Conservation (phyloP, 441 rosid genomes). For the Corymbia citriodora region DNA sequence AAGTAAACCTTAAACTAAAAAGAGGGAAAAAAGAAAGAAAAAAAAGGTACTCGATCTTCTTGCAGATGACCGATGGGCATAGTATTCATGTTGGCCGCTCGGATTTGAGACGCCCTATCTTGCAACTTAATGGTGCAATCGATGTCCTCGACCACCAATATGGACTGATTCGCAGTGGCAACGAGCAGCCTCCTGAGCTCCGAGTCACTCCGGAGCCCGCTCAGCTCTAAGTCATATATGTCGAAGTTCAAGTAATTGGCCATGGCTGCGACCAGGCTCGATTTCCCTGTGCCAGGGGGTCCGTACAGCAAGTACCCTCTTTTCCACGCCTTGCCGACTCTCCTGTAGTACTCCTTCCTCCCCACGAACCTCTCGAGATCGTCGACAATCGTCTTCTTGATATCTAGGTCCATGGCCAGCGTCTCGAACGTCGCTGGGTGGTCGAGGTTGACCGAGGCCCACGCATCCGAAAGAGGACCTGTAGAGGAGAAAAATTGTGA, state of each 20-base stretch:
- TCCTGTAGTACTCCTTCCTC: conserved; percentile 7
- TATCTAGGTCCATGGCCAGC: conserved; percentile 5
- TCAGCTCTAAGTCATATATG: conserved; percentile 5
- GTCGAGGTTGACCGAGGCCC: neutral
- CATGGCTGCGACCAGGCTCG: conserved; percentile 6
- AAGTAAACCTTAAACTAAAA: neutral
- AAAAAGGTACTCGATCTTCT: neutral
- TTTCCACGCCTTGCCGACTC: conserved; percentile 12
- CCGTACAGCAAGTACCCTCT: conserved; percentile 5
- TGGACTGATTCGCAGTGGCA: conserved; percentile 1
- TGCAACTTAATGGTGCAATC: conserved; percentile 4
- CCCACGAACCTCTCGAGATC: neutral
- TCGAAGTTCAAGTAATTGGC: conserved; percentile 8
- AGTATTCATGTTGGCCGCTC: neutral
- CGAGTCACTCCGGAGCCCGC: neutral
- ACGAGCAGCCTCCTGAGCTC: conserved; percentile 1
- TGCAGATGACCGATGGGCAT: neutral
- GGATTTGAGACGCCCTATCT: neutral
- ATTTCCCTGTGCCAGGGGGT: conserved; percentile 2
- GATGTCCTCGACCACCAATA: conserved; percentile 7
- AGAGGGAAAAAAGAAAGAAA: fast-evolving
- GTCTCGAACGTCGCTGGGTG: conserved; percentile 5
- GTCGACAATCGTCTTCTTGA: neutral
- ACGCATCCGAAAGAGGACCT: neutral
- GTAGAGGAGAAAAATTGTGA: neutral